Conservation (phyloP, 257 asterid species). For the Rehmannia glutinosa region DNA sequence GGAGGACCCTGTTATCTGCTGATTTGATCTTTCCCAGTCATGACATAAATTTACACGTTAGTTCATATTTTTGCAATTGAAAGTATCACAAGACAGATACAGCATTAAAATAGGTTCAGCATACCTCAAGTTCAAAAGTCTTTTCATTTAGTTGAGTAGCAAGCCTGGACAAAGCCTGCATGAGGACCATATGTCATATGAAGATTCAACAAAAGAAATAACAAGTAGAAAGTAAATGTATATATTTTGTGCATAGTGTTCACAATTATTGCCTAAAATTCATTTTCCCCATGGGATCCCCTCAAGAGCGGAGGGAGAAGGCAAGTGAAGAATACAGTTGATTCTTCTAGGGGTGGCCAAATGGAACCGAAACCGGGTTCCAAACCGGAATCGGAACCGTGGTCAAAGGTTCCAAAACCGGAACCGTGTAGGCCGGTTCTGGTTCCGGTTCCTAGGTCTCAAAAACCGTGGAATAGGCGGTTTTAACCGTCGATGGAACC, state of each 20-base stretch:
- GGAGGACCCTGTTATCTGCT: conserved; percentile 87
- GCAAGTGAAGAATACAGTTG: neutral
- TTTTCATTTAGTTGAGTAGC: conserved; percentile 74
- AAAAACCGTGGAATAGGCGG: no score
- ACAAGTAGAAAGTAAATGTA: neutral
- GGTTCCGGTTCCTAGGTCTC: no score
- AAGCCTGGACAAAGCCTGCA: conserved; percentile 64
- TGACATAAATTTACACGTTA: conserved; percentile 23
- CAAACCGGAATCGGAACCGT: no score
- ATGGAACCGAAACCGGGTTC: no score
- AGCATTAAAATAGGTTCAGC: conserved; percentile 12
- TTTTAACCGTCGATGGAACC: no score
- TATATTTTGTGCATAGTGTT: neutral
- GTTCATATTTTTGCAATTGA: conserved; percentile 19
- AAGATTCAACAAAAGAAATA: conserved; percentile 5
- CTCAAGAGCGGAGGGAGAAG: neutral
- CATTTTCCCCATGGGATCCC: neutral
- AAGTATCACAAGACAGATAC: conserved; percentile 1
- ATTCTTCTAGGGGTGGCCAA: neutral
- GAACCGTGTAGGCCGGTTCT: no score
- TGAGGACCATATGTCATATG: neutral
- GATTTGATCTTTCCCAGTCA: conserved; percentile 55
- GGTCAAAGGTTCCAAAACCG: no score
- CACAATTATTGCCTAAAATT: neutral
- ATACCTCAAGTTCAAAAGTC: conserved; percentile 84